Percentiles rank a stretch among this genome's conserved stretches.
phyloP scores from a whole-genome alignment of 2,329 filamentous ascomycete genomes.

The Blastomyces emzantsi region DNA sequence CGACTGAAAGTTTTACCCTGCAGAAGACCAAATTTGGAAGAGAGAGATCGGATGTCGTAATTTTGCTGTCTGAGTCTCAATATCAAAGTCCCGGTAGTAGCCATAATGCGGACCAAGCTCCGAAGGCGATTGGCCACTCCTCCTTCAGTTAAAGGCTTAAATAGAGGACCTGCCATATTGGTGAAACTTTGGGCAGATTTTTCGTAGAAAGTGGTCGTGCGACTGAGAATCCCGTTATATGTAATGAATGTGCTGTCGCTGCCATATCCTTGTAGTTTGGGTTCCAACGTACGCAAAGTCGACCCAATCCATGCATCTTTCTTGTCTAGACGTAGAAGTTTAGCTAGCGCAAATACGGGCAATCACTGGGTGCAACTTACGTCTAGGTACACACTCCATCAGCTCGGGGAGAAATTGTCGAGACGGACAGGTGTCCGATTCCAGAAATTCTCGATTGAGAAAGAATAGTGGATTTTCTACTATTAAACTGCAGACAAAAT shows the following conservation, averaged over 20 bases:
- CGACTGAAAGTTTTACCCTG: neutral
- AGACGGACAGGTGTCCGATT: neutral
- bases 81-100: neutral
- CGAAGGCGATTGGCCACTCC: neutral
- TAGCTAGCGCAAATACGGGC: neutral
- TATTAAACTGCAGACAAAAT: neutral
- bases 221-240: neutral
- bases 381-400: neutral
- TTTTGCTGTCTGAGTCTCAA: neutral
- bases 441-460: neutral
- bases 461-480: neutral
- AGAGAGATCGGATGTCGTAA: neutral
- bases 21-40: neutral
- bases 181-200: neutral
- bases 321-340: neutral
- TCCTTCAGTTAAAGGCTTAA: neutral
- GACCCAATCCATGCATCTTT: neutral
- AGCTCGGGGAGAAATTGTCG: neutral
- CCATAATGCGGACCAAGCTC: neutral
- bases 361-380: neutral
- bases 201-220: neutral
- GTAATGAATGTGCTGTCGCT: neutral
- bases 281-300: neutral
- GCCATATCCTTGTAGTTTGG: neutral
- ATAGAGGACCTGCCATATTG: neutral